Base-by-base conservation (phyloP, 2,329 filamentous ascomycete species). In the Fusarium austroafricanum region DNA sequence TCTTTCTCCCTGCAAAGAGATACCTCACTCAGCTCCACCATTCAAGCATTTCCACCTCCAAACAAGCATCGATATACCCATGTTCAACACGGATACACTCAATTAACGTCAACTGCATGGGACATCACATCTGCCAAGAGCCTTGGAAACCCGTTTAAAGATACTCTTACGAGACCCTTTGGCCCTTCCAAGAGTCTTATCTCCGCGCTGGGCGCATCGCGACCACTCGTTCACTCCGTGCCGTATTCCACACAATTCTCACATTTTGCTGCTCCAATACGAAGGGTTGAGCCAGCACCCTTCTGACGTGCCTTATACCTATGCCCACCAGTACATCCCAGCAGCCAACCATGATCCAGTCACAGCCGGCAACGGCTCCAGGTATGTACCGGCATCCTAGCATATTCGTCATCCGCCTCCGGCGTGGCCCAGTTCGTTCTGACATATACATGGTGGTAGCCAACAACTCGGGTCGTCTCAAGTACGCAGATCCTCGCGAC, bases 401-500 rank as follows among this genome's bases (percentile, higher is more conserved):
- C 46, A 67, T 42, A 33, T 51, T 56, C 61, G 51, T 51, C 47
- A 68, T 57, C 56, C 35, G n/a, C 50, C 65, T 44, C 40, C 56
- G 57, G 42, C 35, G 42, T 42, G 43, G 60, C 54, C 55, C 26
- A 45, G 55, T 44, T 26, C 55, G 42, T 64, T 52, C 61, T 64
- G 45, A 64, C 60, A 52, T 65, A 50, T 56, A 61, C 69, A 66
- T 57, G 55, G 20, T 61, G 71, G 63, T 66, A 75, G 73, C 65
- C 35, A 70, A 73, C 50, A 71, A 72, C 23, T 76, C 79, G 37
- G 83, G 82, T 44, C 81, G 80, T 53, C 81, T 94, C 61, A 91
- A 89, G 77, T 92, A 93, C 82, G 92, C 92, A 61, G 86, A 87
- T 73, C 87, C 91, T 42, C 84, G 88, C 74, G 89, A 92, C 71